phyloP scores from a whole-genome alignment of 2,329 filamentous ascomycete genomes.

The Alternaria gansuensis region DNA sequence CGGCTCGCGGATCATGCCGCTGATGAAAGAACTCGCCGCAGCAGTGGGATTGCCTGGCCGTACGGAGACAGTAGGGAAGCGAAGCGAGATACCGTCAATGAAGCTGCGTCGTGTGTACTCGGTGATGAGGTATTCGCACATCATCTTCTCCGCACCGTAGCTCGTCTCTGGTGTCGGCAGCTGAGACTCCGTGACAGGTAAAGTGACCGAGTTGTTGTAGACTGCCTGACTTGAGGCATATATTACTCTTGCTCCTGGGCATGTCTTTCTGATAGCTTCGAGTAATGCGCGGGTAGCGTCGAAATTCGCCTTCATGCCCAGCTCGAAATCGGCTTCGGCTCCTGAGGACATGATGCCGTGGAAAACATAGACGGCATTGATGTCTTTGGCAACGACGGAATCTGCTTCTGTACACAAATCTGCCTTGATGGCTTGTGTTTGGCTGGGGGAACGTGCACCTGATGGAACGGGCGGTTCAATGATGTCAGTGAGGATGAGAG shows the following conservation, averaged over 20 bases:
- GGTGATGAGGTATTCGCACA: constrained; percentile 67
- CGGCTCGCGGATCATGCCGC: constrained; percentile 69
- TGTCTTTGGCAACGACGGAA: constrained; percentile 20
- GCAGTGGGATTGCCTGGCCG: constrained; percentile 65
- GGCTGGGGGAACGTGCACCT: constrained; percentile 46
- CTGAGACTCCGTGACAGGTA: constrained; percentile 34
- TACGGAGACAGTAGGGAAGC: constrained; percentile 68
- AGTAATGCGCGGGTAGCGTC: constrained; percentile 64
- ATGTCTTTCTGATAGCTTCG: constrained; percentile 59
- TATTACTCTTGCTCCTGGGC: constrained; percentile 63
- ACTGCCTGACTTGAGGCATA: constrained; percentile 69
- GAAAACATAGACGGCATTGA: constrained; percentile 60
- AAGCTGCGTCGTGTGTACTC: constrained; percentile 66
- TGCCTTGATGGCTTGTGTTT: constrained; percentile 59
- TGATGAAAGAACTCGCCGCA: constrained; percentile 67
- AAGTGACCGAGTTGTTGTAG: constrained; percentile 63
- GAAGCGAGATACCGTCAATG: constrained; percentile 64
- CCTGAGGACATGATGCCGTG: constrained; percentile 72
- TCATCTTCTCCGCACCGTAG: constrained; percentile 68
- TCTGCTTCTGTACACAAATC: constrained; percentile 56
- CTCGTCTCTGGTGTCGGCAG: constrained; percentile 67
- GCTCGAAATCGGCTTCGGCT: constrained; percentile 66
- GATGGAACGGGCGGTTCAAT: constrained; percentile 60
- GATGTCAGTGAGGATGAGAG: constrained; percentile 65
- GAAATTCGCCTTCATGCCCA: constrained; percentile 66